Base-by-base conservation (phyloP, 129 eudicot species). In the Oenanthe sinensis region DNA sequence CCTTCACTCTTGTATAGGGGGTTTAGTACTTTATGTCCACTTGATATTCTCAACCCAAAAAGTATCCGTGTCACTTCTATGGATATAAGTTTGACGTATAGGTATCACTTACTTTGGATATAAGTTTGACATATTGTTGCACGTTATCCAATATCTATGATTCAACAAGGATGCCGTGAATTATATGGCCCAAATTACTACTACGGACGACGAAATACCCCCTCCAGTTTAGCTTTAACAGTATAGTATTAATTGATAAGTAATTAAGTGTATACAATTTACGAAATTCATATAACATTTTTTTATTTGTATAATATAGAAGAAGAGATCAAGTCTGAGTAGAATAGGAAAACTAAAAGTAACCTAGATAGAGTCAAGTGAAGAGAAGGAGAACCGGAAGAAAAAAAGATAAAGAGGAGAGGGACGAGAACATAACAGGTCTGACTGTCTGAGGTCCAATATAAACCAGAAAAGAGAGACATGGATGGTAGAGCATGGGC, bases 1-100 rank as follows among this genome's bases (percentile, higher is more conserved):
- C 43, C 72, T 20, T 67, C 72, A 76, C 75, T 72, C 75, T 44
- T 60, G 45, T 76, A 14, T 71, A 79, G 37, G 75, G 52, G 52
- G 65, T 72, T 43, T 55, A 55, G 28, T 71, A 76, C 54, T 19
- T 28, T 20, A 79, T 16, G 58, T 47, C 65, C 42, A 58, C 45
- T 58, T 60, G 44, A 60, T 73, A 26, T 58, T 54, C 47, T 28
- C 22, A 58, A 45, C 45, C 7, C 81, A 50, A 79, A 52, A 71
- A 79, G 39, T 28, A 65, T 65, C 17, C 16, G 48, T 14, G 19
- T 42, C 20, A 65, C 20, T 37, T n/a, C 77, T 72, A 71, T 62
- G 52, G 71, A 55, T 42, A 39, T 26, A 42, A 47, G 12, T 47
- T 16, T 13, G 60, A 36, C 75, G 36, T 33, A 33, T 33, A 33